These are phyloP conservation scores for Exophiala sp. DNA, from an alignment of 2,329 filamentous ascomycete species.

Conservation along the genomic window DNA sequence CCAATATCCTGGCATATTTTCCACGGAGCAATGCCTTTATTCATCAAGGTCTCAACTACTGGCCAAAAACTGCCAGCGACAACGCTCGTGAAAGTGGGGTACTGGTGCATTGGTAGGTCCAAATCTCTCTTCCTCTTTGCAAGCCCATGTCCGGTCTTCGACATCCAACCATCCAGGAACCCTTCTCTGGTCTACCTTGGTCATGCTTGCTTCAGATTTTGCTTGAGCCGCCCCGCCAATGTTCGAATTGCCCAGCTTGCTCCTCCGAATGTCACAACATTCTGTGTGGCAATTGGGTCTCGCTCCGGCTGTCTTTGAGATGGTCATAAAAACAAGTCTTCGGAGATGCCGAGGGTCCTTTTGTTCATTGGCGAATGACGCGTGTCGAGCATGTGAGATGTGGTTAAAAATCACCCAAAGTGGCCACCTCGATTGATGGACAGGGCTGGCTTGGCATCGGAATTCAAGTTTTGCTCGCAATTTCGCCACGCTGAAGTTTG, in stretches of 20 bases:
- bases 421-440: neutral
- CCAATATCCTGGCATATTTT: constrained; percentile 79
- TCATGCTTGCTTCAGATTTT: neutral
- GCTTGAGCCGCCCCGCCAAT: neutral
- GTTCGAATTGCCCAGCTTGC: neutral
- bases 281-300: neutral
- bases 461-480: neutral
- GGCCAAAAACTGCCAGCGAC: constrained; percentile 4
- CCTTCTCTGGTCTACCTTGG: neutral
- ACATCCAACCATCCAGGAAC: neutral
- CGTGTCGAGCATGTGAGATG: no score
- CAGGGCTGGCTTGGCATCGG: neutral
- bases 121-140: constrained; percentile 9
- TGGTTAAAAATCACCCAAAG: no score
- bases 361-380: neutral
- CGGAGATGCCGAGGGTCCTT: constrained; percentile 9
- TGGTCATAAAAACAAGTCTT: neutral
- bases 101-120: constrained; percentile 68
- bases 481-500: constrained; percentile 9
- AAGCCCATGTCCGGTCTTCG: neutral
- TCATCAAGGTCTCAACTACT: constrained; percentile 62
- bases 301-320: neutral
- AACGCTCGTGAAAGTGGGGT: constrained; percentile 45
- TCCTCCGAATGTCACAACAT: neutral
- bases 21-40: constrained; percentile 79